phyloP scores from a whole-genome alignment of 176 grass and related monocot genomes.

The Aegilops speltoides region DNA sequence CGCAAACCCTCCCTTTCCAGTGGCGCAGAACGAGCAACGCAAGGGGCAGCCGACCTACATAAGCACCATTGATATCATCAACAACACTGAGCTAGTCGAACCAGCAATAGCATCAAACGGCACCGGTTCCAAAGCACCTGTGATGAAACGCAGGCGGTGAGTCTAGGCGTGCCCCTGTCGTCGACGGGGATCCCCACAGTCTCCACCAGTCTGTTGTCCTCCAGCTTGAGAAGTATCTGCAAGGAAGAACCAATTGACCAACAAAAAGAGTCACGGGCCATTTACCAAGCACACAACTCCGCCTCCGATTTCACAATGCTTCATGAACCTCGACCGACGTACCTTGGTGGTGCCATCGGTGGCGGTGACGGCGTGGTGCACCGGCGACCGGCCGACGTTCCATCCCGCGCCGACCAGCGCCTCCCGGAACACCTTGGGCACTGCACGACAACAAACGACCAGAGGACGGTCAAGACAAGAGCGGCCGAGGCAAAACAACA shows the following conservation, averaged over 20 bases:
- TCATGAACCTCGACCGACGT: neutral
- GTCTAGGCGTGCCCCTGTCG: conserved; percentile 59
- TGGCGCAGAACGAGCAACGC: conserved; percentile 87
- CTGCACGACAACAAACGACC: neutral
- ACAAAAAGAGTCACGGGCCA: neutral
- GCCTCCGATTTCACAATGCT: rapidly evolving
- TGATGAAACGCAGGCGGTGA: conserved; percentile 90
- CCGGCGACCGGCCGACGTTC: conserved; percentile 71
- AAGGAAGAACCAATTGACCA: neutral
- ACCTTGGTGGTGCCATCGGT: conserved; percentile 87
- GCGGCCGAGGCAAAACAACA: conserved; percentile 25
- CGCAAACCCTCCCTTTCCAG: conserved; percentile 74
- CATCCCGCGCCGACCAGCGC: conserved; percentile 62
- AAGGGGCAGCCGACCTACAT: conserved; percentile 87
- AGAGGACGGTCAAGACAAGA: neutral
- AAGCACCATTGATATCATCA: neutral
- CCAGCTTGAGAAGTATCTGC: conserved; percentile 94
- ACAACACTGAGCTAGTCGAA: neutral
- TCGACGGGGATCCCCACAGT: conserved; percentile 86
- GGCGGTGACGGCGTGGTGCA: conserved; percentile 71
- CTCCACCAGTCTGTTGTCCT: conserved; percentile 91
- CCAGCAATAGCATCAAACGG: neutral
- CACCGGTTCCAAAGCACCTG: conserved; percentile 44
- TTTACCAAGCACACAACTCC: neutral
- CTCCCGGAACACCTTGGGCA: conserved; percentile 82